Base-by-base conservation (phyloP, 1,284 basidiomycete species). In the Volvariella surrecta region DNA sequence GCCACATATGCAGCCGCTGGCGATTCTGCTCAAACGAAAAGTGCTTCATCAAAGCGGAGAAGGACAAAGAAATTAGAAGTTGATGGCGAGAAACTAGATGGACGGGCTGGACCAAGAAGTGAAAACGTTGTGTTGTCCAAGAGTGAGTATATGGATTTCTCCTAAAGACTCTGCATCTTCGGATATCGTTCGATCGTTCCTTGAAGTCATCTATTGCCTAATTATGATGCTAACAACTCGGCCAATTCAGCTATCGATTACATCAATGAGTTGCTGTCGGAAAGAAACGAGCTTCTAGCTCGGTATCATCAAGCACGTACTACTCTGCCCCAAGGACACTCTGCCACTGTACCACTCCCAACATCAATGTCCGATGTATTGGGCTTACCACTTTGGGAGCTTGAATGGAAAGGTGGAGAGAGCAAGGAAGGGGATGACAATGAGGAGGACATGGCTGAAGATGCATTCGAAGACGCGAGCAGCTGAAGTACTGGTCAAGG, bases 51-150 rank as follows among this genome's bases (percentile, higher is more conserved):
- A 47, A 70, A 65, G 59, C 21, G 49, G 17, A 50, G 50, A 17
- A 47, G 49, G 40, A 55, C 55, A 43, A 61, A 56, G 42, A 62
- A 52, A 42, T 51, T 51, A 11, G 51, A 53, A 34, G 54, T 52
- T 2, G 66, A 50, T 43, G 53, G 48, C 40, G 83, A 86, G 52
- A 80, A 76, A 61, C 52, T 76, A 6, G 89, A 91, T 54, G 88
- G 88, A 16, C 64, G 89, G 30, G 84, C 87, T 0, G 89, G 89
- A 1, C 87, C 89, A 10, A 70, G 82, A 53, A 90, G 88, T 56
- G 89, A 92, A 63, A 89, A 88, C 47, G 76, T 91, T 40, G 88
- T 92, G 3, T 61, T 92, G 37, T 74, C 74, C 39, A 89, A 90
- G 62, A 89, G 89, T 91, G 55, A 56, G 85, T 70, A 35, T 52